Evolutionary conservation across 441 rosid genomes (phyloP).

Genomic region (Rhodomyrtus psidioides): DNA sequence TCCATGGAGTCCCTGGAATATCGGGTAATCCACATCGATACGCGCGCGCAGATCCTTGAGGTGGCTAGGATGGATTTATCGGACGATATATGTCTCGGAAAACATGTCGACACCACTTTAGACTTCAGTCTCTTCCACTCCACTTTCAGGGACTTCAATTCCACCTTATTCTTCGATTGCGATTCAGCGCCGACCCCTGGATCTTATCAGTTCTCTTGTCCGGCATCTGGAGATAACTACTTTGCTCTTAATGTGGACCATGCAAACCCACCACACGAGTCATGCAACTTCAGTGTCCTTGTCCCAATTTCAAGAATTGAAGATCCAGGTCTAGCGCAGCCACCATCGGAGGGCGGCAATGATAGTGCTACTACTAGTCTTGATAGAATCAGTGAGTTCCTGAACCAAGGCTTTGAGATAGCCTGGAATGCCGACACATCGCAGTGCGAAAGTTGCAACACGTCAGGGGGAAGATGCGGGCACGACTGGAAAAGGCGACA

Average conservation of each 20-base stretch:
- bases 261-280: too few relatives aligned
- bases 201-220: not conserved
- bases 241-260: accelerated
- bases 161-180: not conserved
- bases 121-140: not conserved
- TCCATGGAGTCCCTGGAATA: not conserved
- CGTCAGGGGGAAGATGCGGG: not conserved
- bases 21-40: accelerated
- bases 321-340: not conserved
- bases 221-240: accelerated
- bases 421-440: not conserved
- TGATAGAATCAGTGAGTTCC: not conserved
- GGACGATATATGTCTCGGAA: not conserved
- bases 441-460: accelerated
- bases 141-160: not conserved
- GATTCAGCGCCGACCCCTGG: accelerated
- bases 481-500: accelerated
- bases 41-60: accelerated
- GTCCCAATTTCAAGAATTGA: not conserved
- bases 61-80: not conserved
- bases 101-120: not conserved
- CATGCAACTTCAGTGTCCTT: not conserved
- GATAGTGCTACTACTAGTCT: too few relatives aligned
- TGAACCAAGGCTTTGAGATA: not conserved
- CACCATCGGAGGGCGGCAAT: too few relatives aligned